Evolutionary conservation across 208 protist genomes (phyloP), one percentile per base, ranked within the genome.

Genomic region (Willaertia magna): DNA sequence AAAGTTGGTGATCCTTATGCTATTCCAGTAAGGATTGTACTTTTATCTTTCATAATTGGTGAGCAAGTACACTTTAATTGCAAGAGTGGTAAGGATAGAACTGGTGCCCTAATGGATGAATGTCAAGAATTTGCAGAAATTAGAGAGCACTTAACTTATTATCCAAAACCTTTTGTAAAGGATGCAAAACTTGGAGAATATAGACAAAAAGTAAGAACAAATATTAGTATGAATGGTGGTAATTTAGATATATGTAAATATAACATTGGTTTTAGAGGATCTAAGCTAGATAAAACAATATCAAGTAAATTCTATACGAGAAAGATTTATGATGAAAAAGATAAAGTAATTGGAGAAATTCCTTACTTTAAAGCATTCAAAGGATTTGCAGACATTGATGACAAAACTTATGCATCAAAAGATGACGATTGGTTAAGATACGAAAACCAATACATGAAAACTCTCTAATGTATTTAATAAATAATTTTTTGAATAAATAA

Each of bases 71-170:
- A 83, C 42, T 83, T 49, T 26, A 55, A 55, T 55, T 83, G 78
- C 42, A 83, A 83, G 34, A 55, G 46, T 26, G 78, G 78, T 22
- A 83, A 83, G n/a, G 78, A 83, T 55, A n/a, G 78, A 83, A 83
- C 78, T 83, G 78, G 78, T 40, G 46, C 11, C 6, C 22, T 55
- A 0, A 16, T n/a, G 22, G 78, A 83, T 42, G 34, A 83, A 42
- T 55, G 43, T 26, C 4, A 43, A 7, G 78, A 83, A 42, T 83
- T 83, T 83, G 78, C 46, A 11, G 78, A 83, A 26, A 4, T 83
- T 4, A 3, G 46, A 30, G 78, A 51, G 43, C 78, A 83, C 14
- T 83, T 55, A 4, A 16, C 14, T 3, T 40, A 83, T 1, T 83
- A 83, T 83, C 78, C 78, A 83, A 83, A 55, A 42, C n/a, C 20